These are phyloP conservation scores for Cladosporium sp. DNA, from an alignment of 2,329 filamentous ascomycete genomes.

Conservation along the genomic window DNA sequence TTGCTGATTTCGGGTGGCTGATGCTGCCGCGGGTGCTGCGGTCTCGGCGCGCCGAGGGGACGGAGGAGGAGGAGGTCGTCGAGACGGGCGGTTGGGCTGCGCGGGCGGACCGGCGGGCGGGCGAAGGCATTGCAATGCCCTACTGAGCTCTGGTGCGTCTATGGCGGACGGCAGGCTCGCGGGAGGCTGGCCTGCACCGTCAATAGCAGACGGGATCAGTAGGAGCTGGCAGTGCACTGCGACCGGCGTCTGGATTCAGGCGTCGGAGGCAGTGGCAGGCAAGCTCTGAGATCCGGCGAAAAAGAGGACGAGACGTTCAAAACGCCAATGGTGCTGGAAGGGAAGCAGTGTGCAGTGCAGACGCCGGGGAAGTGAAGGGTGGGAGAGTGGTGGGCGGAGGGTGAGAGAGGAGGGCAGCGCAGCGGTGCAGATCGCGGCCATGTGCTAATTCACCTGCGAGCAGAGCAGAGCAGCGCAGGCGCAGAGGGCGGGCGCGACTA, in stretches of 20 bases:
- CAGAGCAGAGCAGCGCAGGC: neutral
- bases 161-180: neutral
- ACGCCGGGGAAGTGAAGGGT: neutral
- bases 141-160: neutral
- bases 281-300: neutral
- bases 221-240: neutral
- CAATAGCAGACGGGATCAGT: neutral
- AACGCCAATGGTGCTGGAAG: neutral
- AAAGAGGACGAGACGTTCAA: neutral
- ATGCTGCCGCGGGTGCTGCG: slow-evolving; percentile 65
- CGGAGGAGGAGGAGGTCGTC: slow-evolving; percentile 68
- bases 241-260: neutral
- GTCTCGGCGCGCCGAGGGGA: slow-evolving; percentile 53
- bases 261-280: neutral
- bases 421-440: neutral
- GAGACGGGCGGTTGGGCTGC: slow-evolving; percentile 55
- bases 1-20: slow-evolving; percentile 70
- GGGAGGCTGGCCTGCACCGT: neutral
- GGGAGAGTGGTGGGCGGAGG: neutral
- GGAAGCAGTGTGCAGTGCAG: neutral
- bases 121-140: slow-evolving; percentile 23
- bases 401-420: neutral
- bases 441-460: neutral
- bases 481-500: neutral
- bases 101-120: slow-evolving; percentile 75